Evolutionary conservation across 2,329 filamentous ascomycete genomes (phyloP).

Genomic region (Talaromyces sp.): DNA sequence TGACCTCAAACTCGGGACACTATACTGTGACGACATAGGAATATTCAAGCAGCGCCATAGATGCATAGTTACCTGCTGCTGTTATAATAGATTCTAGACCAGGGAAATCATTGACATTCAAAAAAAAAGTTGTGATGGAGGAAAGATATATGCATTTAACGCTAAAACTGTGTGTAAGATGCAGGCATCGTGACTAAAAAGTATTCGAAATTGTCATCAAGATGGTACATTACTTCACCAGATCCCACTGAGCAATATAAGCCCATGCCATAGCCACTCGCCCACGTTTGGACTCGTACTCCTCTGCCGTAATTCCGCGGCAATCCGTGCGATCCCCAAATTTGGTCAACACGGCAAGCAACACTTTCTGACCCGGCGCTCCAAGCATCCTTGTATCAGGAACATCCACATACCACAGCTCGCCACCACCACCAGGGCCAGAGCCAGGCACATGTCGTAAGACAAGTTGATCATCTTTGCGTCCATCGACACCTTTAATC

Average conservation of each 20-base stretch:
- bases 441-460: conserved; percentile 57
- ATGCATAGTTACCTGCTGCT: too few relatives aligned
- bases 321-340: conserved; percentile 55
- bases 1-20: too few relatives aligned
- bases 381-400: conserved; percentile 64
- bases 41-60: too few relatives aligned
- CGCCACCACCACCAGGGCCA: conserved; percentile 64
- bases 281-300: conserved; percentile 53
- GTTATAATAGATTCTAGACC: too few relatives aligned
- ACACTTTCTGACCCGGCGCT: conserved; percentile 67
- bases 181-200: neutral
- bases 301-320: conserved; percentile 54
- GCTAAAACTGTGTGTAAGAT: neutral
- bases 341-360: conserved; percentile 63
- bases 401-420: conserved; percentile 81
- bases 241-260: conserved; percentile 58
- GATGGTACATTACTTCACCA: conserved; percentile 38
- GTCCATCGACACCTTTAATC: conserved; percentile 67
- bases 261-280: conserved; percentile 53
- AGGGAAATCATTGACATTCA: too few relatives aligned
- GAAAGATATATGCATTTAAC: too few relatives aligned
- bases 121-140: too few relatives aligned
- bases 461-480: conserved; percentile 68
- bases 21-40: too few relatives aligned
- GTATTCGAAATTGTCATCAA: neutral